Evolutionary conservation across 1,284 basidiomycete genomes (phyloP).

Genomic region (Cutaneotrichosporon sp.): DNA sequence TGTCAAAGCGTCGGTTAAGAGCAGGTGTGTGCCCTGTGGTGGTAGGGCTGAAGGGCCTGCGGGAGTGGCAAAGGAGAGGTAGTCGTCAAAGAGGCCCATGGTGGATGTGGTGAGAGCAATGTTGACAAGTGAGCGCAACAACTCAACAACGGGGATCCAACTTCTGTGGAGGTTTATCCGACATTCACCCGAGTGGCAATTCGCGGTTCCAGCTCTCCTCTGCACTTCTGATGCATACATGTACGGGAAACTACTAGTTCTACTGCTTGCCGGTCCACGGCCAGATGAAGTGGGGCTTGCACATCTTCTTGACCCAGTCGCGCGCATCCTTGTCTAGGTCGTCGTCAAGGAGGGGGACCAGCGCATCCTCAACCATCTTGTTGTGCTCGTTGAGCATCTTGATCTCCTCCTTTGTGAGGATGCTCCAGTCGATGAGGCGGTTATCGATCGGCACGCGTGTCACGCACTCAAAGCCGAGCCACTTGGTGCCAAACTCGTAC

Average conservation of each 20-base stretch:
- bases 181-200: background rate
- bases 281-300: slow-evolving; percentile 48
- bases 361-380: slow-evolving; percentile 67
- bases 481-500: slow-evolving; percentile 68
- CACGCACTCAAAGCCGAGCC: slow-evolving; percentile 83
- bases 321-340: slow-evolving; percentile 43
- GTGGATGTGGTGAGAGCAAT: background rate
- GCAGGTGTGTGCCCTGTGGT: slow-evolving; percentile 36
- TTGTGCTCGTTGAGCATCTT: slow-evolving; percentile 93
- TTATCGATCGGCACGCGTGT: slow-evolving; percentile 94
- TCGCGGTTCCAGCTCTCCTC: background rate
- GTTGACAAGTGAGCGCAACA: background rate
- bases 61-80: background rate
- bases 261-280: slow-evolving; percentile 33
- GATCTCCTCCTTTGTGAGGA: slow-evolving; percentile 84
- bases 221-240: background rate
- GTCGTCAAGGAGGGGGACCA: slow-evolving; percentile 65
- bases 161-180: background rate
- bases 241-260: slow-evolving; percentile 2
- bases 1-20: slow-evolving; percentile 49
- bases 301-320: slow-evolving; percentile 49
- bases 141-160: too few species aligned
- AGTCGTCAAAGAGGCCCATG: slow-evolving; percentile 8
- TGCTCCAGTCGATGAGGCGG: slow-evolving; percentile 77
- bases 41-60: slow-evolving; percentile 33